Conservation (phyloP, 306 rosid genomes). For the Cicer bijugum region DNA sequence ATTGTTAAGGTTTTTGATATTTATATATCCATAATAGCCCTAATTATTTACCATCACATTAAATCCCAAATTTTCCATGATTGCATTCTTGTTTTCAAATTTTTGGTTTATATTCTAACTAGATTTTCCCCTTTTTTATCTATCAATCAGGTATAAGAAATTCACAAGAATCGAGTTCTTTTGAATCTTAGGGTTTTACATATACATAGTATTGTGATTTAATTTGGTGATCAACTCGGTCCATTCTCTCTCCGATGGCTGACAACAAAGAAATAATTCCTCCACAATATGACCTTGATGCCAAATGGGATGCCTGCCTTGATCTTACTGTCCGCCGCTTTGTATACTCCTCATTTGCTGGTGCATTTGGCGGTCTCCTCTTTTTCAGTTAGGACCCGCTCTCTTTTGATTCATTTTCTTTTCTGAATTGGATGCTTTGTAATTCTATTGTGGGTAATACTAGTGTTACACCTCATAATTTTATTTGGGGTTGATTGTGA, state of each 20-base stretch:
- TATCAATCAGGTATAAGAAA: too few relatives aligned
- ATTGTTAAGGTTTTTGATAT: too few relatives aligned
- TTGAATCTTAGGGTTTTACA: too few relatives aligned
- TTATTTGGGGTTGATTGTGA: not conserved
- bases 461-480: not conserved
- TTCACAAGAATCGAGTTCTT: too few relatives aligned
- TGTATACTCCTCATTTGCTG: slow-evolving; percentile 46
- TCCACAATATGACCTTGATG: slow-evolving; percentile 41
- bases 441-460: not conserved
- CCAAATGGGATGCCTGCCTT: slow-evolving; percentile 54
- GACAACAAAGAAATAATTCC: slow-evolving; percentile 37
- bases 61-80: too few relatives aligned
- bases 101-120: too few relatives aligned
- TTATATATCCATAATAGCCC: too few relatives aligned
- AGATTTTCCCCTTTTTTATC: too few relatives aligned
- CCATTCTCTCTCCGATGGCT: slow-evolving; percentile 18
- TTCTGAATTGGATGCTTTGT: not conserved
- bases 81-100: too few relatives aligned
- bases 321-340: slow-evolving; percentile 55
- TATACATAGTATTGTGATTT: too few relatives aligned
- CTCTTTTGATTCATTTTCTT: not conserved
- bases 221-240: too few relatives aligned
- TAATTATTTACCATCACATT: too few relatives aligned
- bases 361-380: slow-evolving; percentile 50
- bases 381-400: slow-evolving; percentile 47